Conservation (phyloP, 148 eudicot genomes). For the Rhododendron williamsianum region DNA sequence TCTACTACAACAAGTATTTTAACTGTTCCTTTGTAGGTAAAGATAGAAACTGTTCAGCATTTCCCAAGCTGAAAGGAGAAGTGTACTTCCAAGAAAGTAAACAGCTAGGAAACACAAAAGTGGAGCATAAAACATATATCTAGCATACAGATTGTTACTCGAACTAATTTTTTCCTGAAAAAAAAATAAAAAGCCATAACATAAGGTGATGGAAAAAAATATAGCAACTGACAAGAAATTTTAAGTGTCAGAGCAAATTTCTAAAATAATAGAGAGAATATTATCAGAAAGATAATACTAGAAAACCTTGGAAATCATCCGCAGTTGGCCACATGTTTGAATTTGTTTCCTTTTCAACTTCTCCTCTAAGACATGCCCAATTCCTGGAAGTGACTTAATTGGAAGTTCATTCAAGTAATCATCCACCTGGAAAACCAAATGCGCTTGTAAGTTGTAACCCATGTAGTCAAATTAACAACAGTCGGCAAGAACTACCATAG, state of each 20-base stretch:
- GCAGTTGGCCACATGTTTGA: constrained; percentile 78
- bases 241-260: neutral
- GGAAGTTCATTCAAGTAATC: constrained; percentile 64
- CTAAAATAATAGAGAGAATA: neutral
- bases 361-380: constrained; percentile 82
- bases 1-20: neutral
- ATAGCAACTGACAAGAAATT: neutral
- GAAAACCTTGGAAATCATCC: constrained; percentile 65
- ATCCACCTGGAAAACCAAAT: constrained; percentile 54
- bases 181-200: neutral
- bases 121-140: neutral
- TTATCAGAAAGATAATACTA: neutral
- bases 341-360: constrained; percentile 69
- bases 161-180: neutral
- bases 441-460: neutral
- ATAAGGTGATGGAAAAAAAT: neutral
- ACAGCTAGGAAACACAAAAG: neutral
- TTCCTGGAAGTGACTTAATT: constrained; percentile 89
- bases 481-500: neutral
- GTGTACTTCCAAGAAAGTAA: neutral
- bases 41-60: neutral
- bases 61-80: neutral
- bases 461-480: neutral
- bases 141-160: neutral
- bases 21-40: neutral